Base-by-base conservation (phyloP, 345 rosid genomes). In the Boechera divaricarpa region DNA sequence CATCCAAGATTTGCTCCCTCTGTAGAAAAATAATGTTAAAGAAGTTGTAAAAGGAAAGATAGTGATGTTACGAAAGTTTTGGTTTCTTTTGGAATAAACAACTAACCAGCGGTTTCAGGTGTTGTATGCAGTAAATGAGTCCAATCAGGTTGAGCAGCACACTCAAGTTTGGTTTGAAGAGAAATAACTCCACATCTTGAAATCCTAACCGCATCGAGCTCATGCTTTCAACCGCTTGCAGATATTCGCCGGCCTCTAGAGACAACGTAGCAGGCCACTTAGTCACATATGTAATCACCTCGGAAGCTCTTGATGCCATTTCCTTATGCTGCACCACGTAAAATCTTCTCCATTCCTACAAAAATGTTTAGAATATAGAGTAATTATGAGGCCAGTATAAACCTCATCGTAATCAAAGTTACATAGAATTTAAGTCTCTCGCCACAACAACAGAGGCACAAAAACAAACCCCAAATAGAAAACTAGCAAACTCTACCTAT, bases 1-100 rank as follows among this genome's bases (percentile, higher is more conserved):
- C 86, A 44, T 82, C 85, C 79, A 70, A 15, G 15, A 92, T 69
- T 35, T 65, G 28, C 69, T 68, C 79, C 38, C 69, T 70, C 91
- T 91, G 81, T 59, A 12, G 0, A 65, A 9, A 54, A 2, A 8
- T 2, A 5, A 41, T 38, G 70, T 7, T 28, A 26, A 18, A 38
- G 42, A 70, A 70, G 69, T 4, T 38, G 10, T 6, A 38, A 26
- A 49, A 10, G 10, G 9, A 5, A 36, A 24, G 12, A 31, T 31
- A 47, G 35, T 3, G 59, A 33, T 6, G 10, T 47, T 49, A 4
- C 9, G 29, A 47, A 7, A 29, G 29, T 18, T 45, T 6, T 21
- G 49, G 6, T 2, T 32, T 56, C 33, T 33, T 10, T 15, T 26
- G 18, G 5, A 10, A 29, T 4, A 38, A 49, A 52, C 36, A 67